Percentiles rank a stretch among this genome's conserved stretches.
These are phyloP conservation scores for Starmerella powellii DNA, from an alignment of 805 yeast species.

Conservation along the genomic window DNA sequence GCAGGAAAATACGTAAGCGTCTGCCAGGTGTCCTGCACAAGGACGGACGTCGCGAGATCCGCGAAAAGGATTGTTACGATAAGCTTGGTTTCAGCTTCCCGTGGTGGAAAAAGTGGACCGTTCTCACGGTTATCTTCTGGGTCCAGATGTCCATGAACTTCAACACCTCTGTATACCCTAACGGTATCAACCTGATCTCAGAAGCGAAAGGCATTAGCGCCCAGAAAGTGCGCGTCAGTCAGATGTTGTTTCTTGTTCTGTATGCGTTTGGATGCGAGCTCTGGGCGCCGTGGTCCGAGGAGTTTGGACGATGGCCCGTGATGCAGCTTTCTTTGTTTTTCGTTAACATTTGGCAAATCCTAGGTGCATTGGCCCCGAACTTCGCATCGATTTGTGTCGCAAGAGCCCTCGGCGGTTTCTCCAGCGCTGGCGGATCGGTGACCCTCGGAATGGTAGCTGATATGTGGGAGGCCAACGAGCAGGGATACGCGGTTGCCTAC, in stretches of 20 bases:
- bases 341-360: slow-evolving; percentile 35
- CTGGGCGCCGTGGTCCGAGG: slow-evolving; percentile 57
- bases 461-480: slow-evolving; percentile 34
- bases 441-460: slow-evolving; percentile 57
- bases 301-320: slow-evolving; percentile 50
- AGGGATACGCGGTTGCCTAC: slow-evolving; percentile 41
- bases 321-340: slow-evolving; percentile 43
- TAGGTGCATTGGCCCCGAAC: slow-evolving; percentile 48
- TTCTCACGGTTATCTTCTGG: slow-evolving; percentile 30
- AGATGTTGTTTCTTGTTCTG: slow-evolving; percentile 41
- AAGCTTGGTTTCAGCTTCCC: slow-evolving; percentile 31
- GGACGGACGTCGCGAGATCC: slow-evolving; percentile 18
- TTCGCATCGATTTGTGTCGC: slow-evolving; percentile 45
- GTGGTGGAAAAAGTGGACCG: slow-evolving; percentile 30
- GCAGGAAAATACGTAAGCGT: slow-evolving; percentile 6
- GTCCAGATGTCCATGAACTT: slow-evolving; percentile 36
- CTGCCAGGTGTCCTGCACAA: slow-evolving; percentile 15
- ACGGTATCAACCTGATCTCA: slow-evolving; percentile 35
- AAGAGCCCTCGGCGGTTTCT: slow-evolving; percentile 51
- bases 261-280: slow-evolving; percentile 47
- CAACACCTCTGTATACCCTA: slow-evolving; percentile 31
- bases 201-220: slow-evolving; percentile 34
- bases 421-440: slow-evolving; percentile 43
- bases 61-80: slow-evolving; percentile 31
- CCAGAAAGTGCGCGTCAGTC: slow-evolving; percentile 30